Evolutionary conservation across 1,284 basidiomycete species (phyloP).

Genomic region (Cutaneotrichosporon sp.): DNA sequence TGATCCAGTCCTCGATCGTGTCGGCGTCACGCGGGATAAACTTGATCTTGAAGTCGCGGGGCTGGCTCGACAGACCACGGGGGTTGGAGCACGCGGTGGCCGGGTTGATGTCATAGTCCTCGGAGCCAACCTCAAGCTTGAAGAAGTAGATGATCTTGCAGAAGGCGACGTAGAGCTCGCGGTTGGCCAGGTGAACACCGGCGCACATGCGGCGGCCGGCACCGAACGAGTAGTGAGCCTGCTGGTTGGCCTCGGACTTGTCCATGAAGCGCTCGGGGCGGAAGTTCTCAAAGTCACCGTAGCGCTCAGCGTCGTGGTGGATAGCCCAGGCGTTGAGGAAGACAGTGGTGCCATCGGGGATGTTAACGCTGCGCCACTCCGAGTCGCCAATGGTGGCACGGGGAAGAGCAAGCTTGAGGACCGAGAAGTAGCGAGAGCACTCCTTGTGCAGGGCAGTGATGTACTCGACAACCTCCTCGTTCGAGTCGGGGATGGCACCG

Average conservation of each 20-base stretch:
- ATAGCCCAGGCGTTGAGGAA: constrained; percentile 46
- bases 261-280: constrained; percentile 28
- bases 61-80: constrained; percentile 10
- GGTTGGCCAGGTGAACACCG: constrained; percentile 29
- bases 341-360: constrained; percentile 40
- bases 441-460: constrained; percentile 22
- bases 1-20: constrained; percentile 25
- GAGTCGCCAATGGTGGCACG: constrained; percentile 26
- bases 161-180: constrained; percentile 27
- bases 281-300: constrained; percentile 25
- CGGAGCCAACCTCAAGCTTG: constrained; percentile 23
- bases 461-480: constrained; percentile 24
- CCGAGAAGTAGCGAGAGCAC: constrained; percentile 26
- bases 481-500: constrained; percentile 22
- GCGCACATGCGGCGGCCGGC: constrained; percentile 30
- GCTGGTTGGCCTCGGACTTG: constrained; percentile 17
- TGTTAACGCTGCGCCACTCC: constrained; percentile 36
- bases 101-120: constrained; percentile 25
- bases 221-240: constrained; percentile 27
- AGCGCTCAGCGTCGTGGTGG: constrained; percentile 31
- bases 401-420: constrained; percentile 29
- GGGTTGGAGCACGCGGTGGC: constrained; percentile 22
- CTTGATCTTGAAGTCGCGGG: constrained; percentile 23
- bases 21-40: constrained; percentile 25
- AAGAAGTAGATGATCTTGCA: constrained; percentile 27